Percentiles rank a stretch among this genome's conserved stretches.
phyloP scores from a whole-genome alignment of 1,139 yeast species.

The Geotrichum siamense region DNA sequence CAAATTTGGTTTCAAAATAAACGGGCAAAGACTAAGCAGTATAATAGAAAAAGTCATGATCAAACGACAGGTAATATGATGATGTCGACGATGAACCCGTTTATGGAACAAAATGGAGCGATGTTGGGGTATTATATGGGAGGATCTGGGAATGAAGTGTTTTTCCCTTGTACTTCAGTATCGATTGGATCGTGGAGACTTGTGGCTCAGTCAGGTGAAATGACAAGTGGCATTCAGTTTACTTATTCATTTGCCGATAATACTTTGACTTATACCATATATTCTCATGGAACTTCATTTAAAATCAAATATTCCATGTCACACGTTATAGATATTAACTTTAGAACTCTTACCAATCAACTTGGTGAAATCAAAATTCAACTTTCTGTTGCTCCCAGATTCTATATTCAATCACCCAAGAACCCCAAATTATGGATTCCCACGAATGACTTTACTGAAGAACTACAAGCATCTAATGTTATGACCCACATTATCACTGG shows the following conservation, averaged over 20 bases:
- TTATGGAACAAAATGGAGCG: slow-evolving; percentile 2
- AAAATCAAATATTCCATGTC: slow-evolving; percentile 27
- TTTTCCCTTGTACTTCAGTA: slow-evolving; percentile 26
- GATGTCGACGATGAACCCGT: slow-evolving; percentile 17
- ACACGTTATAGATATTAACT: slow-evolving; percentile 21
- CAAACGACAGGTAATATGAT: slow-evolving; percentile 25
- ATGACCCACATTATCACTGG: slow-evolving; percentile 27
- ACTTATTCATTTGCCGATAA: slow-evolving; percentile 25
- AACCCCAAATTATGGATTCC: slow-evolving; percentile 23
- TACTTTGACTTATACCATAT: slow-evolving; percentile 27
- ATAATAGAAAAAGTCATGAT: slow-evolving; percentile 22
- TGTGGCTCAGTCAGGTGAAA: slow-evolving; percentile 19
- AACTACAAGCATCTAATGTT: slow-evolving; percentile 26
- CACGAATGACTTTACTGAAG: slow-evolving; percentile 31
- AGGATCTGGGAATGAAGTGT: slow-evolving; percentile 9
- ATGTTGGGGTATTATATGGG: background rate
- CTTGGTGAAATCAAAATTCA: slow-evolving; percentile 24
- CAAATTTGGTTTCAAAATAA: slow-evolving; percentile 94
- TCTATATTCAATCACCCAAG: slow-evolving; percentile 23
- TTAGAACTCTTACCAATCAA: slow-evolving; percentile 16
- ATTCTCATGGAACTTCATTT: slow-evolving; percentile 25
- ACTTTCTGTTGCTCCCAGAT: slow-evolving; percentile 24
- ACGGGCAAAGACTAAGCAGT: slow-evolving; percentile 68
- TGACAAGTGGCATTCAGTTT: slow-evolving; percentile 25
- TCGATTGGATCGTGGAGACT: slow-evolving; percentile 33